Evolutionary conservation across 208 protist species (phyloP), one percentile per base, ranked within the genome.

Genomic region (Kentomonas sorsogonicus): DNA sequence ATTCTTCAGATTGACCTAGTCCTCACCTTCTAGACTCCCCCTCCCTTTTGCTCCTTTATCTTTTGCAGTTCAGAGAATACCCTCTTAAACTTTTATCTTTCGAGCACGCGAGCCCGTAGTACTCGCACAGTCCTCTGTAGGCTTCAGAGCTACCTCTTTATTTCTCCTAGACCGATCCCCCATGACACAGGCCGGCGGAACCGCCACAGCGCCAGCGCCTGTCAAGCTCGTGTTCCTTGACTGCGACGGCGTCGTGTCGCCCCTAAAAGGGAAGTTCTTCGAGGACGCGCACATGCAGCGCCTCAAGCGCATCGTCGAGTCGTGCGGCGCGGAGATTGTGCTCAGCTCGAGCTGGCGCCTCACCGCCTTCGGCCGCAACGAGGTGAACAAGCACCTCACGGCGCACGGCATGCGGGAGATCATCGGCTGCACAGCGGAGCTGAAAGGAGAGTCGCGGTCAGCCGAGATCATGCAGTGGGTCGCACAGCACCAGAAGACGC

Each of bases 171-270:
- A 52, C 43, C 43, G 18, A 27, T 54, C 27, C 20, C n/a, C n/a
- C 26, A 6, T 59, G 20, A 3, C 11, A 26, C n/a, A 15, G 38
- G 16, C n/a, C n/a, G n/a, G n/a, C n/a, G n/a, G n/a, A n/a, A n/a
- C n/a, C n/a, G n/a, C n/a, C n/a, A n/a, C n/a, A n/a, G n/a, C n/a
- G 6, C 13, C 22, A 11, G 54, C 47, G 29, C 44, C 60, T 11
- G 79, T 71, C 9, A 89, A 86, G 53, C 72, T 89, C 27, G 50
- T 89, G 0, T 89, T 89, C 41, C 66, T 89, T 26, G 82, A 89
- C 60, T 89, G 82, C 43, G 82, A 89, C 60, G 82, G 82, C 39
- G 82, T 89, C 16, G 60, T 89, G 1, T 89, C 82, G 13, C 82
- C 82, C 1, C 60, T 89, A 52, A 57, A 46, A 0, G 71, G 72